Percentiles rank a stretch among this genome's conserved stretches.
These are phyloP conservation scores for Apiospora aurea DNA, from an alignment of 2,329 filamentous ascomycete species.

Conservation along the genomic window DNA sequence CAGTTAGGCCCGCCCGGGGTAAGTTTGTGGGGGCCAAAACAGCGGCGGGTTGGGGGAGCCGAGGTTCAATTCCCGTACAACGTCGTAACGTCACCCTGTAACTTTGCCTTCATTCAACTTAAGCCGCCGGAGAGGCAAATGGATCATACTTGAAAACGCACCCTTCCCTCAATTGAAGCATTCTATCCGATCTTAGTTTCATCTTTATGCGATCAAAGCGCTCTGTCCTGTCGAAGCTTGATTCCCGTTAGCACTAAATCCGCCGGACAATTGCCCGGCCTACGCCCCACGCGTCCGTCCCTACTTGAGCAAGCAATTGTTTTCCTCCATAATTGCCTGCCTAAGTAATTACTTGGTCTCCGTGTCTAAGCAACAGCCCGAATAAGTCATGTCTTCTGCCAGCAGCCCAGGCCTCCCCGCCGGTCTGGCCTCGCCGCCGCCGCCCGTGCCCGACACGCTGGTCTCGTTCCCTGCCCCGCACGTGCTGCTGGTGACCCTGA, in stretches of 20 bases:
- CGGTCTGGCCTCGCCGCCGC: constrained; percentile 47
- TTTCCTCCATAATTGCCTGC: background rate
- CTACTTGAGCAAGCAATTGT: background rate
- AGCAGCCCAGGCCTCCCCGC: constrained; percentile 33
- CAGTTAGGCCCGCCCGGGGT: background rate
- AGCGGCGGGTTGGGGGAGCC: background rate
- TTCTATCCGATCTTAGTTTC: background rate
- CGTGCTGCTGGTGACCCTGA: constrained; percentile 66
- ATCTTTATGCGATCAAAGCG: background rate
- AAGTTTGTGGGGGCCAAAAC: background rate
- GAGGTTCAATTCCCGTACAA: background rate
- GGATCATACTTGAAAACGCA: no score
- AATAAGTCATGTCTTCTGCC: constrained; percentile 28
- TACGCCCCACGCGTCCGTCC: background rate
- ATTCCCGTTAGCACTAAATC: background rate
- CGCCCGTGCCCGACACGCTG: constrained; percentile 48
- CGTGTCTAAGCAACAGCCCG: background rate
- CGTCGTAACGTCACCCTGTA: background rate
- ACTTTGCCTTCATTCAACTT: background rate
- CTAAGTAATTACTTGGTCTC: background rate
- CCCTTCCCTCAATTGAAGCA: background rate
- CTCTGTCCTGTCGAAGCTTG: background rate
- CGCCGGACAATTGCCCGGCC: background rate
- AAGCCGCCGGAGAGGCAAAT: background rate
- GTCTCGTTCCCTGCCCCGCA: constrained; percentile 60